These are phyloP conservation scores for Mytilinidion resinicola DNA, from an alignment of 495 filamentous ascomycete species.

Conservation along the genomic window DNA sequence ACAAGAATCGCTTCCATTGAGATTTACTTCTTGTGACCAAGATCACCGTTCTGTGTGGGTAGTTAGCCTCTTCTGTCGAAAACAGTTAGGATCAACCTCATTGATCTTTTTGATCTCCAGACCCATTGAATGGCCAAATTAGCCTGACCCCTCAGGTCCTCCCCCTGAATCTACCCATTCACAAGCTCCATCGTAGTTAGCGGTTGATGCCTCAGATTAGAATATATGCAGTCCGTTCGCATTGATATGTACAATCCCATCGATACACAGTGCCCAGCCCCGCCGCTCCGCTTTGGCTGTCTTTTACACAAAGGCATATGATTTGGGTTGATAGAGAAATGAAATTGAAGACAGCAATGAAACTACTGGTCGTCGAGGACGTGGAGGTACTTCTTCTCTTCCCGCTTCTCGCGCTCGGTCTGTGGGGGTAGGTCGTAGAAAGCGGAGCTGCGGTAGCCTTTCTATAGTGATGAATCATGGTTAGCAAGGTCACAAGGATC, in stretches of 20 bases:
- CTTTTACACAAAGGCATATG: background rate
- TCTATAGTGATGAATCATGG: slow-evolving; percentile 40
- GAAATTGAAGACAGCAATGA: background rate
- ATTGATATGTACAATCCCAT: background rate
- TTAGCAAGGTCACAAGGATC: slow-evolving; percentile 1
- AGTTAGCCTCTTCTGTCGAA: too few relatives aligned
- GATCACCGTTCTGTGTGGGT: too few relatives aligned
- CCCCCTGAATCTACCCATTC: too few relatives aligned
- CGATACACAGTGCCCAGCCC: background rate
- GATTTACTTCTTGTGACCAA: background rate
- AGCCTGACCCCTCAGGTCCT: too few relatives aligned
- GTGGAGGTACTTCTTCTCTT: slow-evolving; percentile 95
- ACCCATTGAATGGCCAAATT: too few relatives aligned
- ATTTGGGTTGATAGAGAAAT: background rate
- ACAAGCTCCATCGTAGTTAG: too few relatives aligned
- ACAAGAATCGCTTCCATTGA: slow-evolving; percentile 33
- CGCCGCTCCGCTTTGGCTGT: background rate
- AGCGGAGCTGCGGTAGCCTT: slow-evolving; percentile 72
- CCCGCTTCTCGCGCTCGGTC: slow-evolving; percentile 86
- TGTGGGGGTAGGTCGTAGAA: slow-evolving; percentile 91
- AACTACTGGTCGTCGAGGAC: slow-evolving; percentile 79
- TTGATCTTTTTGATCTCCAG: too few relatives aligned
- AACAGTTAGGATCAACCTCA: too few relatives aligned
- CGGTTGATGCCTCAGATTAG: too few relatives aligned
- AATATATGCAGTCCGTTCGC: background rate